phyloP scores from a whole-genome alignment of 352 stramenopile genomes.

The Pelagophyceae sp. region DNA sequence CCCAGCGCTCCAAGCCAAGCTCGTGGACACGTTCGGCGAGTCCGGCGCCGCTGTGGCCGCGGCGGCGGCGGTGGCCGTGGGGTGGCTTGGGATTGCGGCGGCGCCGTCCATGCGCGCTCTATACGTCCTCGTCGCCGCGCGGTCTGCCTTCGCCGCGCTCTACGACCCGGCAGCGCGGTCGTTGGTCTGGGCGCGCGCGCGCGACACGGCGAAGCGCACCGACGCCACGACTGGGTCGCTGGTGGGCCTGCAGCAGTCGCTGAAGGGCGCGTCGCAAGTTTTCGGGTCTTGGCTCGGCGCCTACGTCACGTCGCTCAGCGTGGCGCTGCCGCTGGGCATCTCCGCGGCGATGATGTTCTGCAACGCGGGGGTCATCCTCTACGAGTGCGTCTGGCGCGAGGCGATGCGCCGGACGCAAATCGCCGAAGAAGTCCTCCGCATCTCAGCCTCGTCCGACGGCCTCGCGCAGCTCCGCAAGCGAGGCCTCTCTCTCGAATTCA shows the following conservation, averaged over 20 bases:
- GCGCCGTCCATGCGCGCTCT: neutral
- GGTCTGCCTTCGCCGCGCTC: neutral
- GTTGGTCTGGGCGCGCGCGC: neutral
- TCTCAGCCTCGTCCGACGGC: too few relatives aligned
- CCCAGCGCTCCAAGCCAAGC: neutral
- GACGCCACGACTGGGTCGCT: neutral
- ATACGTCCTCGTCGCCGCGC: neutral
- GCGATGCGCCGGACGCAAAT: neutral
- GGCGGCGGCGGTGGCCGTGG: neutral
- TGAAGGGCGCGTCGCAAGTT: conserved; percentile 1
- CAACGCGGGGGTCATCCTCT: neutral
- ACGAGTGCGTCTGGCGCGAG: conserved; percentile 1
- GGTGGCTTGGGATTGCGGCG: conserved; percentile 1
- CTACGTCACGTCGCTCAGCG: conserved; percentile 3
- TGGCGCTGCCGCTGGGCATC: neutral
- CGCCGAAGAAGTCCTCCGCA: too few relatives aligned
- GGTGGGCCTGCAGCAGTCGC: neutral
- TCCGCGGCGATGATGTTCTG: neutral
- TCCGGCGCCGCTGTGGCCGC: neutral
- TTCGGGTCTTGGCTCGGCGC: conserved; percentile 16
- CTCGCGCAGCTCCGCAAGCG: too few relatives aligned
- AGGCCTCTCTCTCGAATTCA: too few relatives aligned
- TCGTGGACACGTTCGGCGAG: neutral
- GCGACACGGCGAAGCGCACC: neutral
- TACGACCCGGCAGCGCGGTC: conserved; percentile 11